Base-by-base conservation (phyloP, 345 rosid species). In the Fremontodendron californicum region DNA sequence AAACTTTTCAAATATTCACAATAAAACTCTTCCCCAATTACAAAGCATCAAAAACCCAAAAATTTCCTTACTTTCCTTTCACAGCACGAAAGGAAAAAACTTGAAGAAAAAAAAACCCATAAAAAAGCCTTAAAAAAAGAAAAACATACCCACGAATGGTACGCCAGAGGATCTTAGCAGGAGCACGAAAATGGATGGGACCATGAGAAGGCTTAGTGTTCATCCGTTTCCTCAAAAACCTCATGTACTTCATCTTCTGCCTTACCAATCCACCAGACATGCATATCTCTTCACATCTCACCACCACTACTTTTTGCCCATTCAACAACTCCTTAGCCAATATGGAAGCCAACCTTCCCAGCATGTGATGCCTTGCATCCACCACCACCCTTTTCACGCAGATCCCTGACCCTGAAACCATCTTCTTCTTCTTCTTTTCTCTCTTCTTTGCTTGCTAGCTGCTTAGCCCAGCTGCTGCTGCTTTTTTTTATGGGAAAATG, bases 131-230 rank as follows among this genome's bases (percentile, higher is more conserved):
- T 5, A 9, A 71, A 39, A 23, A 19, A 13, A 4, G 0, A 55
- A 33, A 40, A 21, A 60, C 84, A 9, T 63, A 93, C 97, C 97
- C 95, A 1, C 95, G 97, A 74, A 93, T 84, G 12, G 95, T 93
- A 52, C 97, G 91, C 97, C 93, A 93, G 76, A 93, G 81, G 90
- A 93, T 92, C 84, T 93, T 93, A 19, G 97, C 84, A 18, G 98
- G 97, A 67, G 94, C 92, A 52, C 98, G 90, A 86, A 93, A 92
- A 82, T 92, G 97, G 80, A 93, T 91, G 67, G 94, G 94, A 16
- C 98, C 97, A n/a, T 92, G 94, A 60, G 98, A 93, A 0, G 98
- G 98, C 77, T 93, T 93, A 54, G 98, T 94, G 89, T 92, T 94
- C 97, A 94, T 94, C 45, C 95, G 91, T 85, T 94, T 90, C 55